Percentiles rank a stretch among this genome's conserved stretches.
Conservation (phyloP, 345 rosid genomes). For the Lepidium aucheri region DNA sequence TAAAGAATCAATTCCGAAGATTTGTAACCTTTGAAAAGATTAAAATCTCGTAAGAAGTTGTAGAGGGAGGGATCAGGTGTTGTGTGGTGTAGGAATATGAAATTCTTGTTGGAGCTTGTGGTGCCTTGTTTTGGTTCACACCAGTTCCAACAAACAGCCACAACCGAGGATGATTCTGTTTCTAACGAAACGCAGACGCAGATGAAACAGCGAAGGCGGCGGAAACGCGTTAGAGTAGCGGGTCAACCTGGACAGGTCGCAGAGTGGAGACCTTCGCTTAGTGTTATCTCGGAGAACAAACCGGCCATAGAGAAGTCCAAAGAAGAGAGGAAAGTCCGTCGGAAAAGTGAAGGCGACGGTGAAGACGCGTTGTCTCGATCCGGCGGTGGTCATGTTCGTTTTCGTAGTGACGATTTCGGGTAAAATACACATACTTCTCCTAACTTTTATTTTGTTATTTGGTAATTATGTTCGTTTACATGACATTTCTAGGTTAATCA, state of each 20-base stretch:
- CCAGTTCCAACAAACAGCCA: background rate
- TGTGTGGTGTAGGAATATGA: conserved; percentile 31
- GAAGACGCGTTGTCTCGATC: conserved; percentile 10
- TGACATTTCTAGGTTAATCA: background rate
- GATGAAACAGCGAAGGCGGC: conserved; percentile 18
- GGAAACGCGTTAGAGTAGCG: conserved; percentile 23
- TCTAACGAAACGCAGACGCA: conserved; percentile 27
- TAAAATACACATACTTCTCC: background rate
- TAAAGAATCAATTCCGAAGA: background rate
- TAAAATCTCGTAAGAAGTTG: background rate
- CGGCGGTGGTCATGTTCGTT: conserved; percentile 29
- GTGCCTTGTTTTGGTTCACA: conserved; percentile 39
- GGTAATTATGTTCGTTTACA: background rate
- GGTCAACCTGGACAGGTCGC: conserved; percentile 14
- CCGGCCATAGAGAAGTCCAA: conserved; percentile 17
- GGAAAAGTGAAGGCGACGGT: conserved; percentile 18
- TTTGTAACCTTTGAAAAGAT: background rate
- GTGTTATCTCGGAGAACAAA: conserved; percentile 50
- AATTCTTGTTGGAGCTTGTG: conserved; percentile 41
- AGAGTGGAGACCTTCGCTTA: conserved; percentile 64
- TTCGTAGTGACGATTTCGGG: conserved; percentile 32
- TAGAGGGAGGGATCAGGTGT: background rate
- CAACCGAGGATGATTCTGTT: conserved; percentile 2
- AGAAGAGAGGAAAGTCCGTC: conserved; percentile 20
- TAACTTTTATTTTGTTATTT: background rate